Evolutionary conservation across 345 rosid species (phyloP), one percentile per base, ranked within the genome.

Genomic region (Citrus mangshanensis): DNA sequence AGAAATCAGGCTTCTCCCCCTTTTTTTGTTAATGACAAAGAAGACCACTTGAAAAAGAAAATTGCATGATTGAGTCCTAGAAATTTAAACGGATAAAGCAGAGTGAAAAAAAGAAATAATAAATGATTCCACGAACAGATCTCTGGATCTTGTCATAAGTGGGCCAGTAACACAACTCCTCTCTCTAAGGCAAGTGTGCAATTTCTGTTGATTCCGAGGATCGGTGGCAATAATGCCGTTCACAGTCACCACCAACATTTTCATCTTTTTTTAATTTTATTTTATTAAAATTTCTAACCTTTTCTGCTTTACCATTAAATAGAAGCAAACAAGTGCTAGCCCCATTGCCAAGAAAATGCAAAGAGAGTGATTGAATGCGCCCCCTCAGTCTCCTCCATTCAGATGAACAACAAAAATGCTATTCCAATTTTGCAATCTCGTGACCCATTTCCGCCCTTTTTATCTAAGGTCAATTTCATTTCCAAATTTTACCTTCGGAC

Each of bases 11-110:
- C 7, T 49, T 66, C 25, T 27, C 4, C n/a, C 30, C 5, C 5
- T 1, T 30, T 42, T 38, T 74, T 35, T 35, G 6, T 34, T 5
- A 5, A 74, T 59, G 6, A 35, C 9, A 9, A 61, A 60, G 27
- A 49, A 70, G 40, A 75, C 49, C 63, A 67, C 34, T 66, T 70
- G 1, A 37, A 72, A 40, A 40, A 32, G 60, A 18, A 70, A 46
- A 27, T 18, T 69, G 75, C 61, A 56, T 40, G 68, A 76, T 76
- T 55, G 79, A 70, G 25, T n/a, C 55, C 25, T 37, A 38, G 30
- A 79, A 64, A 72, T 7, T 24, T 27, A 22, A 73, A 9, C 10
- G 30, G 38, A 78, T 28, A 42, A 46, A 70, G 25, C 4, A 3
- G 14, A 10, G 4, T 10, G 51, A 32, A 64, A 19, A 19, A 30